Evolutionary conservation across 2,329 filamentous ascomycete genomes (phyloP).

Genomic region (Colletotrichum aenigma): DNA sequence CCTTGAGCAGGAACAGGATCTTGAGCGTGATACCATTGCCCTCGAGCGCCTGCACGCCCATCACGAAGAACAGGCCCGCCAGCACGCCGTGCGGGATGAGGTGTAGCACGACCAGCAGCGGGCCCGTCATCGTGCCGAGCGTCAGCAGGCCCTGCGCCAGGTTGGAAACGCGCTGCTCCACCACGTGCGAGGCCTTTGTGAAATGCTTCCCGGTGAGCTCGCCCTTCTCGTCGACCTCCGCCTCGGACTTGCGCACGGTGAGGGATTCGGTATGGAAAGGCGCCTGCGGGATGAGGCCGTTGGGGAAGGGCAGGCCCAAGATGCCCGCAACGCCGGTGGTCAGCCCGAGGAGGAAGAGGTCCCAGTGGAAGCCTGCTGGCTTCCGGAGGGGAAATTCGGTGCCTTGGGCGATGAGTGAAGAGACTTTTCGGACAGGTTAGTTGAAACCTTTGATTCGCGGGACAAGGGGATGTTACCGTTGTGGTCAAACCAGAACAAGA

Average conservation of each 20-base stretch:
- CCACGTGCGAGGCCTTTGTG: conserved; percentile 63
- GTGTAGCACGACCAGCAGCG: conserved; percentile 74
- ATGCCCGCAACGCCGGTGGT: conserved; percentile 79
- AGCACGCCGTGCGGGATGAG: conserved; percentile 81
- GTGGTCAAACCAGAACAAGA: conserved; percentile 90
- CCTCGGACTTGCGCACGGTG: conserved; percentile 63
- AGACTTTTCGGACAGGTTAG: conserved; percentile 55
- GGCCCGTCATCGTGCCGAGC: conserved; percentile 78
- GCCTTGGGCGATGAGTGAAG: conserved; percentile 81
- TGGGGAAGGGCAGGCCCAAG: conserved; percentile 80
- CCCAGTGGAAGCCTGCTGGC: conserved; percentile 86
- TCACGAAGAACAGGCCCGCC: conserved; percentile 83
- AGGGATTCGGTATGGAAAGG: conserved; percentile 82
- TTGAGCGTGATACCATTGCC: conserved; percentile 80
- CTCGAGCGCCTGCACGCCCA: conserved; percentile 80
- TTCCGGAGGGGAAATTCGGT: conserved; percentile 83
- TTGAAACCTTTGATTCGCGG: rapidly evolving
- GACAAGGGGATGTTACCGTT: conserved; percentile 61
- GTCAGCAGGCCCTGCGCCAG: conserved; percentile 79
- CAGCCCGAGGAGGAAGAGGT: conserved; percentile 78
- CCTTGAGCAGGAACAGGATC: conserved; percentile 71
- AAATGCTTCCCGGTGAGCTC: conserved; percentile 60
- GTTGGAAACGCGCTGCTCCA: conserved; percentile 82
- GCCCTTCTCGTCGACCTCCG: conserved; percentile 57
- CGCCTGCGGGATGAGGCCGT: conserved; percentile 83